Evolutionary conservation across 805 yeast species (phyloP), one percentile per base, ranked within the genome.

Genomic region (Myxozyma mucilagina): DNA sequence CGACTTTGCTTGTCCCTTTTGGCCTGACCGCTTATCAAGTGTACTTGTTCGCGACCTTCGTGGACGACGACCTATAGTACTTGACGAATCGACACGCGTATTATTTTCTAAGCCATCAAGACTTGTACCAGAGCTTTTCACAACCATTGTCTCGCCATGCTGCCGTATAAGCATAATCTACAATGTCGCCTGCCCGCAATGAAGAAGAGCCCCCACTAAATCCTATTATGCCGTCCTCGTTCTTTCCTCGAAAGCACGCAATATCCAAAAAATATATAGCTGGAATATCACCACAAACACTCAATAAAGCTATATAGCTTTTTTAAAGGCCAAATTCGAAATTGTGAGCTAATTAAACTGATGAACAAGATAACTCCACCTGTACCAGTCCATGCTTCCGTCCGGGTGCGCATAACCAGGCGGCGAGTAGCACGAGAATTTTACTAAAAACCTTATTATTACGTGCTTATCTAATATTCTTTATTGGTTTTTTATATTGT

Each of bases 351-450:
- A 24, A 3, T 2, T 2, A 24, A 3, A 24, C 29, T 24, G 29
- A 24, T 24, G 4, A 3, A 24, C 29, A 24, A 24, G 29, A 24
- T 24, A 24, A 24, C 29, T 24, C 29, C 29, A 24, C 29, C 29
- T 24, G 29, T 24, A 24, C 29, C 4, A 3, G 29, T 24, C 29
- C 29, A 24, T 4, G 29, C 29, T 24, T 24, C 29, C 29, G 29
- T 24, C 29, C 42, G 45, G 54, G 54, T 50, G 54, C 54, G 54
- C 54, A 50, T 50, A 50, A 50, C 54, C 54, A 50, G 54, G 45
- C 54, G 54, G 54, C 45, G 45, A 36, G 11, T 20, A 11, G n/a
- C 18, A 35, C 18, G 45, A 50, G 38, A 50, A 50, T 39, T 50
- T 50, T 49, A 36, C 20, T 35, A 9, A 13, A 9, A 24, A 48